Conservation (phyloP, 352 stramenopile species). For the Phytophthora megakarya region DNA sequence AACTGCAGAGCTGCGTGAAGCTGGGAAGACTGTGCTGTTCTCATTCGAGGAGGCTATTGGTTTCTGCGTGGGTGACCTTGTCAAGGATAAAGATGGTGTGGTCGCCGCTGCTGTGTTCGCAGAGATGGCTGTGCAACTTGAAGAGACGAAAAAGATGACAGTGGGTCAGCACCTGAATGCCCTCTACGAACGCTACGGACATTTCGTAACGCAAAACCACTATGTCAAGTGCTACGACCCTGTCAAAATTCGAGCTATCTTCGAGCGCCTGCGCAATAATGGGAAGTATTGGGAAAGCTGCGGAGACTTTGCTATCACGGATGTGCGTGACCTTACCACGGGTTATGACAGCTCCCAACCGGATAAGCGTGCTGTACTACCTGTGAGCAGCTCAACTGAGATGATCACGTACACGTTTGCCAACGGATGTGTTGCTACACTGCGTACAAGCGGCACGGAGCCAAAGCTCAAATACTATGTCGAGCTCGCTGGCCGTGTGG, state of each 20-base stretch:
- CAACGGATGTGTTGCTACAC: slow-evolving; percentile 96
- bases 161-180: slow-evolving; percentile 80
- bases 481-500: slow-evolving; percentile 84
- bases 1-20: slow-evolving; percentile 69
- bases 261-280: slow-evolving; percentile 90
- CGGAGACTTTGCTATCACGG: slow-evolving; percentile 79
- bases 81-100: slow-evolving; percentile 99
- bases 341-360: slow-evolving; percentile 86
- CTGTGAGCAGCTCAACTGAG: slow-evolving; percentile 90
- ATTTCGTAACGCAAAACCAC: slow-evolving; percentile 97
- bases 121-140: slow-evolving; percentile 88
- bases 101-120: slow-evolving; percentile 90
- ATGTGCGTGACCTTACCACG: slow-evolving; percentile 90
- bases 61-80: slow-evolving; percentile 96
- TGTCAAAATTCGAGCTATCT: slow-evolving; percentile 86
- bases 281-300: slow-evolving; percentile 87
- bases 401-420: slow-evolving; percentile 98
- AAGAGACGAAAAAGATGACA: slow-evolving; percentile 48
- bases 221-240: slow-evolving; percentile 97
- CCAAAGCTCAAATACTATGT: slow-evolving; percentile 99
- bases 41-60: slow-evolving; percentile 99
- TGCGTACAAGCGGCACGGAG: slow-evolving; percentile 98
- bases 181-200: slow-evolving; percentile 95
- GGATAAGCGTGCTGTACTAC: slow-evolving; percentile 92
- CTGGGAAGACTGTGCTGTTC: slow-evolving; percentile 95